A percentile compares a stretch with the other conserved stretches of the same genome.
These are phyloP conservation scores for Mortierella sp. DNA, from an alignment of 371 early-diverging fungal genomes.

Conservation along the genomic window DNA sequence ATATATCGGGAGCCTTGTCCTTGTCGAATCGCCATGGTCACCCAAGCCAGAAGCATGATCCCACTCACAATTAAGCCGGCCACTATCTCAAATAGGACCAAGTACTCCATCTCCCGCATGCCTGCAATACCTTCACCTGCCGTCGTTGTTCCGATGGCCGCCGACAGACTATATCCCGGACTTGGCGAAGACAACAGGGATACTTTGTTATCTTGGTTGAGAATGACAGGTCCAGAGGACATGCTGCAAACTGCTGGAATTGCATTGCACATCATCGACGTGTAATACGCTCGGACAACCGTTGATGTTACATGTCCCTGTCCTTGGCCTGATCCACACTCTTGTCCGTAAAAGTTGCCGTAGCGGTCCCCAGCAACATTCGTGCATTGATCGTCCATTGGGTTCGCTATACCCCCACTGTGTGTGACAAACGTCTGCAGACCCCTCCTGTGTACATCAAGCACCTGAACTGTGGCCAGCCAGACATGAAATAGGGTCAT, in stretches of 20 bases:
- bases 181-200: slow-evolving; percentile 3
- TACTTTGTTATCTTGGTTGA: not conserved
- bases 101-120: slow-evolving; percentile 46
- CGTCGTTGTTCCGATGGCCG: not conserved
- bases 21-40: slow-evolving; percentile 26
- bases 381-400: not conserved
- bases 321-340: not conserved
- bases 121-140: slow-evolving; percentile 11
- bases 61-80: slow-evolving; percentile 30
- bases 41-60: slow-evolving; percentile 33
- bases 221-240: too few relatives aligned
- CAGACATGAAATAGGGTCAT: slow-evolving; percentile 35
- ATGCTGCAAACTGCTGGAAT: too few relatives aligned
- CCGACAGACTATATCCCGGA: not conserved
- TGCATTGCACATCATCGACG: slow-evolving; percentile 26
- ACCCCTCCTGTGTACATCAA: slow-evolving; percentile 43
- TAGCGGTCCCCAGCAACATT: not conserved
- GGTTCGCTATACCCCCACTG: too few relatives aligned
- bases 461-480: slow-evolving; percentile 29
- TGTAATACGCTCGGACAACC: slow-evolving; percentile 24
- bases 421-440: slow-evolving; percentile 6
- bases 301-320: not conserved
- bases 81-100: slow-evolving; percentile 34
- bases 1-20: slow-evolving; percentile 1
- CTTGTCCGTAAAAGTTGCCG: not conserved